These are phyloP conservation scores for Apiotrichum sp. DNA, from an alignment of 1,284 basidiomycete genomes.

Conservation along the genomic window DNA sequence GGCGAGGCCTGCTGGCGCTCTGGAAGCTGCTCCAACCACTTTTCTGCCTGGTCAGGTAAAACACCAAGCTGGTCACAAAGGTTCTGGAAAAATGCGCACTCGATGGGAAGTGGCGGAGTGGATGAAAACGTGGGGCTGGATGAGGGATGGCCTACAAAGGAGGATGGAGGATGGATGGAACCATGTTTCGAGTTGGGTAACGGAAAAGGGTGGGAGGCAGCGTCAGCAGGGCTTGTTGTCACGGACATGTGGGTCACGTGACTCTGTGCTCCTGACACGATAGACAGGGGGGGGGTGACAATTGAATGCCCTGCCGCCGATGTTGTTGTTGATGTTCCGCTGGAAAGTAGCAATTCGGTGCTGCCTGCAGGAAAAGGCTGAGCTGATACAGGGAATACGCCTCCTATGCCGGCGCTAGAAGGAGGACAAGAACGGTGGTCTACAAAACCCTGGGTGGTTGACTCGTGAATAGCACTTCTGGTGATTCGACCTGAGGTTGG, in stretches of 20 bases:
- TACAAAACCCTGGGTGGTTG: too few species aligned
- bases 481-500: not conserved
- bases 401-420: too few species aligned
- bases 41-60: constrained; percentile 21
- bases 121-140: not conserved
- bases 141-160: too few species aligned
- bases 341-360: too few species aligned
- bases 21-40: not conserved
- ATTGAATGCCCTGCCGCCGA: not conserved
- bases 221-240: not conserved
- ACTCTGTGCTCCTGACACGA: not conserved
- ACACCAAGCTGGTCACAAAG: constrained; percentile 43
- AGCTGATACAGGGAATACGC: too few species aligned
- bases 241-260: not conserved
- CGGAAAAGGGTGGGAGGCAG: not conserved
- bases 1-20: not conserved
- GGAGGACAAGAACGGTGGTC: too few species aligned
- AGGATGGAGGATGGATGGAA: not conserved
- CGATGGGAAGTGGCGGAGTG: not conserved
- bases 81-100: constrained; percentile 30
- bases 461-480: not conserved
- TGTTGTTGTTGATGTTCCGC: not conserved
- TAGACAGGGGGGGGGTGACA: not conserved
- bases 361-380: not conserved
- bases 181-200: not conserved